These are phyloP conservation scores for Gossypium herbaceum DNA, from an alignment of 345 rosid genomes.

Conservation along the genomic window DNA sequence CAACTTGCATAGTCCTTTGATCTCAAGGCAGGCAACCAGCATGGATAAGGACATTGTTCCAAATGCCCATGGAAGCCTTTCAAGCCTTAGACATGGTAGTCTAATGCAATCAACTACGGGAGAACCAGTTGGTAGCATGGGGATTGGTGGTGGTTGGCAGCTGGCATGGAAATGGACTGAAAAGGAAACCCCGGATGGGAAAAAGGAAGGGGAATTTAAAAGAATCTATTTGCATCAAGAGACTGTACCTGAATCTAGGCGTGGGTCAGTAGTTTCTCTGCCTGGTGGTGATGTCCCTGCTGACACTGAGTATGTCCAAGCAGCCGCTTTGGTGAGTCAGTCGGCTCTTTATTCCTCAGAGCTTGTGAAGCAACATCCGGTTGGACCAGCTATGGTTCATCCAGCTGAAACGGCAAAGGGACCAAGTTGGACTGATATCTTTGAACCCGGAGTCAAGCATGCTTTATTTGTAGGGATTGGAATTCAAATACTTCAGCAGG, in stretches of 20 bases:
- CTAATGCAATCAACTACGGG: constrained; percentile 52
- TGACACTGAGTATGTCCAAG: constrained; percentile 63
- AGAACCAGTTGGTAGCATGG: constrained; percentile 49
- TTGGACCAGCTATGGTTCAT: constrained; percentile 92
- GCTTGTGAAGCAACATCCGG: constrained; percentile 47
- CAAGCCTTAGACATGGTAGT: constrained; percentile 60
- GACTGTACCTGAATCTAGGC: constrained; percentile 55
- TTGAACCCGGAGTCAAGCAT: constrained; percentile 93
- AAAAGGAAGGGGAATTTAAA: constrained; percentile 77
- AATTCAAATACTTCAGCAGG: constrained; percentile 97
- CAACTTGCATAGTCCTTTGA: constrained; percentile 79
- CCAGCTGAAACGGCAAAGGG: constrained; percentile 67
- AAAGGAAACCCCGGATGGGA: constrained; percentile 62
- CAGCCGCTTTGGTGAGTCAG: constrained; percentile 89
- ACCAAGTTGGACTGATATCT: constrained; percentile 70
- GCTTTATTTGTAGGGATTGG: constrained; percentile 91
- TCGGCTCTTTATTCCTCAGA: constrained; percentile 76
- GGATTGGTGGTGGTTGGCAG: constrained; percentile 98
- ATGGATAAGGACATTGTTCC: constrained; percentile 60
- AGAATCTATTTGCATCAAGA: constrained; percentile 83
- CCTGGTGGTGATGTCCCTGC: constrained; percentile 50
- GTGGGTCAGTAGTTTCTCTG: constrained; percentile 66
- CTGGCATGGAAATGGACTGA: constrained; percentile 96
- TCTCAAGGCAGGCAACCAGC: constrained; percentile 85
- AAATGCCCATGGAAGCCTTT: constrained; percentile 46